phyloP scores from a whole-genome alignment of 169 alveolate species.

The Babesia gibsoni region DNA sequence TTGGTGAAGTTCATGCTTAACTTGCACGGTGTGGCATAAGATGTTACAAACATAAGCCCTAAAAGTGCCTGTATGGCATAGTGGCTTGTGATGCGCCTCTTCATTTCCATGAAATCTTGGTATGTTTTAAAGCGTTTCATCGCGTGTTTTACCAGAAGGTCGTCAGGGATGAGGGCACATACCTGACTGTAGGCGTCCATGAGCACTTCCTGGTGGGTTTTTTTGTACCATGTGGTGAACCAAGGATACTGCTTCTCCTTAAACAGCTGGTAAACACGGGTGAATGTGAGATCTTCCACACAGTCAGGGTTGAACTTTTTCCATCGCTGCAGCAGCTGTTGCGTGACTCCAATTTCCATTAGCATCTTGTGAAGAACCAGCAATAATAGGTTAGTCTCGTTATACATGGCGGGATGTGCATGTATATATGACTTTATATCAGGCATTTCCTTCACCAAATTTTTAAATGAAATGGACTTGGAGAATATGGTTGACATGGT shows the following conservation, averaged over 20 bases:
- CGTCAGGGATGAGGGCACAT: conserved; percentile 55
- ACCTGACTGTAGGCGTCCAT: conserved; percentile 59
- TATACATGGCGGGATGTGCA: conserved; percentile 6
- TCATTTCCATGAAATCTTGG: conserved; percentile 41
- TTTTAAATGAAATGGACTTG: conserved; percentile 13
- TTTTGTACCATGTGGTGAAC: conserved; percentile 61
- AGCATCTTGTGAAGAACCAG: conserved; percentile 59
- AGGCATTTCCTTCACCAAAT: conserved; percentile 7
- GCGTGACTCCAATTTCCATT: conserved; percentile 54
- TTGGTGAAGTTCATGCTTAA: conserved; percentile 35
- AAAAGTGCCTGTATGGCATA: conserved; percentile 62
- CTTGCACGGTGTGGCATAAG: conserved; percentile 60
- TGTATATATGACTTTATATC: neutral
- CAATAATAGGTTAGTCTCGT: conserved; percentile 40
- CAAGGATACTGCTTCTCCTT: conserved; percentile 66
- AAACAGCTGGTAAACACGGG: conserved; percentile 51
- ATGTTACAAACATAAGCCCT: conserved; percentile 50
- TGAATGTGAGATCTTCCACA: conserved; percentile 22
- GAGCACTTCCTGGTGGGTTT: conserved; percentile 60
- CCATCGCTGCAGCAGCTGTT: conserved; percentile 50
- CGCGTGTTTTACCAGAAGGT: conserved; percentile 30
- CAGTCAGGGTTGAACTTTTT: conserved; percentile 44
- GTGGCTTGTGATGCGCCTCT: conserved; percentile 29
- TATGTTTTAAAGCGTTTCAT: conserved; percentile 15
- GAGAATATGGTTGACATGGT: conserved; percentile 32